Percentiles rank a stretch among this genome's conserved stretches.
These are phyloP conservation scores for Exserohilum turcica DNA, from an alignment of 2,329 filamentous ascomycete species.

Conservation along the genomic window DNA sequence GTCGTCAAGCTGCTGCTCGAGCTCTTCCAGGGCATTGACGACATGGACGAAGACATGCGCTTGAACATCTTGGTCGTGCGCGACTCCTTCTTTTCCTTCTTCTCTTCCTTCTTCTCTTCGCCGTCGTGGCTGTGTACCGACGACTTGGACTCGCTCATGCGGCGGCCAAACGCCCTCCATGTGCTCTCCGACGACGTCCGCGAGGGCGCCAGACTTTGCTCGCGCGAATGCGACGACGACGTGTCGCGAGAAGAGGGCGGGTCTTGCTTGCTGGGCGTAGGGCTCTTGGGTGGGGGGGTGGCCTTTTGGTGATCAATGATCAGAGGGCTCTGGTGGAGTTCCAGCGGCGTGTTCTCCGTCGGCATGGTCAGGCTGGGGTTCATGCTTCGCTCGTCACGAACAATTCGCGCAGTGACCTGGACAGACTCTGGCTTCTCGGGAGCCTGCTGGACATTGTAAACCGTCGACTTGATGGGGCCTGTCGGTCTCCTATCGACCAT, in stretches of 20 bases:
- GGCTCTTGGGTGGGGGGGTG: slow-evolving; percentile 28
- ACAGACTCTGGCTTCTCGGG: slow-evolving; percentile 69
- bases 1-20: slow-evolving; percentile 47
- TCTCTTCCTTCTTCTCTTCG: slow-evolving; percentile 49
- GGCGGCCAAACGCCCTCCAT: slow-evolving; percentile 46
- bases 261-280: slow-evolving; percentile 37
- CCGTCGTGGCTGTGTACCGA: slow-evolving; percentile 38
- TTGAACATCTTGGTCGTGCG: slow-evolving; percentile 68
- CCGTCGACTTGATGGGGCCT: slow-evolving; percentile 33
- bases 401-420: slow-evolving; percentile 85
- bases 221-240: slow-evolving; percentile 40
- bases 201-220: slow-evolving; percentile 37
- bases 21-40: slow-evolving; percentile 58
- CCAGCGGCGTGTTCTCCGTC: slow-evolving; percentile 59
- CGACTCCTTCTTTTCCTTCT: slow-evolving; percentile 60
- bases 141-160: slow-evolving; percentile 45
- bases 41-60: slow-evolving; percentile 67
- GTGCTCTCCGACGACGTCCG: slow-evolving; percentile 49
- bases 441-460: slow-evolving; percentile 50
- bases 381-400: slow-evolving; percentile 63
- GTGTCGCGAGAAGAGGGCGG: slow-evolving; percentile 39
- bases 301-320: slow-evolving; percentile 66
- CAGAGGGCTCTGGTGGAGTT: slow-evolving; percentile 62
- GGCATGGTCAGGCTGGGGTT: slow-evolving; percentile 43
- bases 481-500: slow-evolving; percentile 35